Evolutionary conservation across 2,329 filamentous ascomycete species (phyloP).

Genomic region (Leptographium radiaticola): DNA sequence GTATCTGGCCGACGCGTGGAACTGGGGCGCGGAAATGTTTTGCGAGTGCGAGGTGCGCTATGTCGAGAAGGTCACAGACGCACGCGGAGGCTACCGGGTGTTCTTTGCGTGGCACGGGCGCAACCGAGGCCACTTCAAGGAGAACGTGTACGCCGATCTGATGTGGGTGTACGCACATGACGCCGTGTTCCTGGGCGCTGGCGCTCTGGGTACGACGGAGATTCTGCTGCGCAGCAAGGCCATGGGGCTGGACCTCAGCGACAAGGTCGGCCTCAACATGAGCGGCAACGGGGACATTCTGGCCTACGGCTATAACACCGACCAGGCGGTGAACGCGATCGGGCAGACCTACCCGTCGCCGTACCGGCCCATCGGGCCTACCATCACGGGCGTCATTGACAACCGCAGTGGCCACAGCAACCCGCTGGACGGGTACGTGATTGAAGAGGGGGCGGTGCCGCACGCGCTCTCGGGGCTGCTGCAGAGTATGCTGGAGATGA

Average conservation of each 20-base stretch:
- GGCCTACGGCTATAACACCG: constrained; percentile 50
- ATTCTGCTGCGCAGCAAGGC: constrained; percentile 48
- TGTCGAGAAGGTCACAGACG: constrained; percentile 35
- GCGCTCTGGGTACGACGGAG: constrained; percentile 51
- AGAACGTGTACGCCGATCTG: constrained; percentile 42
- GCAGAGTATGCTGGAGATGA: constrained; percentile 41
- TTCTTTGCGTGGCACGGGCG: constrained; percentile 53
- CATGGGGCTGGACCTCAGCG: constrained; percentile 44
- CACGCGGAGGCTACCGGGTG: constrained; percentile 43
- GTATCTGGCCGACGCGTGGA: constrained; percentile 57
- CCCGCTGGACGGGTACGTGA: constrained; percentile 47
- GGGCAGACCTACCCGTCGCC: constrained; percentile 35
- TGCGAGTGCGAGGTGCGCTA: constrained; percentile 55
- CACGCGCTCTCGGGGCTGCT: constrained; percentile 41
- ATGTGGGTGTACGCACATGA: constrained; percentile 56
- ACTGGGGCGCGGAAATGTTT: constrained; percentile 60
- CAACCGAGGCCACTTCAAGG: constrained; percentile 40
- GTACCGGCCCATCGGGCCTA: constrained; percentile 44
- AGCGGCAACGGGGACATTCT: constrained; percentile 56
- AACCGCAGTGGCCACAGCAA: constrained; percentile 37
- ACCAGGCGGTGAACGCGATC: constrained; percentile 42
- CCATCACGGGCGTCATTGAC: constrained; percentile 51
- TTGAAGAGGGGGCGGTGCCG: constrained; percentile 51
- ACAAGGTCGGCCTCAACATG: constrained; percentile 44
- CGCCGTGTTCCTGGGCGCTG: constrained; percentile 54